phyloP scores from a whole-genome alignment of 1,284 basidiomycete genomes.

The Austroboletus olivaceoglutinosus region DNA sequence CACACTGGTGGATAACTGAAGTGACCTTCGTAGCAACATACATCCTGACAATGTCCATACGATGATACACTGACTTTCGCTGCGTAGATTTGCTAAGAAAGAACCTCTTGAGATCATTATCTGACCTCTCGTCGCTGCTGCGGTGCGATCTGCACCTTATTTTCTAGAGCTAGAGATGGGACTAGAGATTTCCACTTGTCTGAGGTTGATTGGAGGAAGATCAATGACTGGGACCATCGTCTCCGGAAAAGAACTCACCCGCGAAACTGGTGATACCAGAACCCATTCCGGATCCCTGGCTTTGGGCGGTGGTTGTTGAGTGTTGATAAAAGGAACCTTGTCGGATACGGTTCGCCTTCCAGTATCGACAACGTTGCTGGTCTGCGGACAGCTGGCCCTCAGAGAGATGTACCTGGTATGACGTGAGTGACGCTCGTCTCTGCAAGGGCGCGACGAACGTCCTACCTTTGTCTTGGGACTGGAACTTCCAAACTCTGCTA shows the following conservation, averaged over 20 bases:
- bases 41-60: not conserved
- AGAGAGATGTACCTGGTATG: slow-evolving; percentile 20
- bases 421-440: not conserved
- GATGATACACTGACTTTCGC: not conserved
- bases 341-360: slow-evolving; percentile 30
- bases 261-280: slow-evolving; percentile 23
- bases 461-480: slow-evolving; percentile 32
- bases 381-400: slow-evolving; percentile 24
- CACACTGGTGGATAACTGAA: no score
- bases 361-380: slow-evolving; percentile 30
- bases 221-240: not conserved
- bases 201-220: not conserved
- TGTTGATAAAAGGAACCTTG: slow-evolving; percentile 30
- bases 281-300: slow-evolving; percentile 11
- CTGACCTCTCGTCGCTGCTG: slow-evolving; percentile 6
- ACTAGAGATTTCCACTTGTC: slow-evolving; percentile 27
- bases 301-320: slow-evolving; percentile 10
- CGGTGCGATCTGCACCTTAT: slow-evolving; percentile 21
- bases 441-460: not conserved
- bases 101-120: not conserved
- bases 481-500: slow-evolving; percentile 26
- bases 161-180: slow-evolving; percentile 16
- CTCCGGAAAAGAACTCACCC: slow-evolving; percentile 16
- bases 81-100: no score
- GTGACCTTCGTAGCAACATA: not conserved